Base-by-base conservation (phyloP, 225 moss, liverwort and hornwort genomes). In the Ulota crispa region DNA sequence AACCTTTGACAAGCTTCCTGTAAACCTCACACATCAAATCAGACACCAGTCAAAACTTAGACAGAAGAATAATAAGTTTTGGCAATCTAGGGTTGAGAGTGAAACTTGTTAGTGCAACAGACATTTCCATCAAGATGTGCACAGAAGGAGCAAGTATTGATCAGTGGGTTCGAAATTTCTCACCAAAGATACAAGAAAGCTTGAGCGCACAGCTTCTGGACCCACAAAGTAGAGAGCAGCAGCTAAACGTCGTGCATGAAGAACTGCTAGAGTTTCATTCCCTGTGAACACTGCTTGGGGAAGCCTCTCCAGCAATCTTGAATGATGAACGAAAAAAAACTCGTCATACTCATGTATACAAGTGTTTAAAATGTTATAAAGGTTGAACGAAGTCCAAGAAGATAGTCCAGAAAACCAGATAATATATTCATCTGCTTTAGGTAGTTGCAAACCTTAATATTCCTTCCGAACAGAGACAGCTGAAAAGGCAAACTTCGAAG, bases 221-320 rank as follows among this genome's bases (percentile, higher is more conserved):
- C 99, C 99, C 59, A 90, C 88, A 77, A 93, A 96, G 69, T 92
- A 96, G 81, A 96, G 92, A 70, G 94, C 95, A 79, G 96, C 92
- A 79, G 93, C 85, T 64, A 99, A 85, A 54, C 93, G 91, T 56
- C 89, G 92, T 62, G 91, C 93, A 66, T 96, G 96, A 78, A 96
- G 89, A 39, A 96, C 94, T 83, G 93, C 87, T 84, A 89, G 43
- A 61, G 91, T 86, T 76, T 92, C 89, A 71, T 96, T 90, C 80
- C 92, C 89, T 80, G 94, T 79, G 80, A 93, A 96, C 37, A 94
- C 85, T 87, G 92, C 86, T 83, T 86, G 89, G 45, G 99, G 99
- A 65, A 99, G 89, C 83, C 85, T 90, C 75, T 96, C 92, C 69
- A 99, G 86, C 83, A 93, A 87, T 68, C 99, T 87, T 88, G 81